Evolutionary conservation across 2,329 filamentous ascomycete genomes (phyloP).

Genomic region (Sarocladium kiliense): DNA sequence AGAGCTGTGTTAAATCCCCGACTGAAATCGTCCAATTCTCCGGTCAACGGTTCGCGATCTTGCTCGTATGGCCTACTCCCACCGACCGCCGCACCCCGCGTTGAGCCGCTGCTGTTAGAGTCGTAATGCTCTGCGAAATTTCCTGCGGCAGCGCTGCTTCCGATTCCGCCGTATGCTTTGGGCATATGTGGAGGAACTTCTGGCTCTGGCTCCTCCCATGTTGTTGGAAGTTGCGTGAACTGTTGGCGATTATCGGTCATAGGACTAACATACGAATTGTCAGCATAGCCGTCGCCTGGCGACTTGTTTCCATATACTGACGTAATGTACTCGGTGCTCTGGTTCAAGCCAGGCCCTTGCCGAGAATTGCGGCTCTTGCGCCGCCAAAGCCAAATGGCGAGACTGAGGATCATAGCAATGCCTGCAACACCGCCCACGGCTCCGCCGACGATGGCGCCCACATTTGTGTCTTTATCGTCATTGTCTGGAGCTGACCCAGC

Average conservation of each 20-base stretch:
- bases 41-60: conserved; percentile 10
- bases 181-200: conserved; percentile 11
- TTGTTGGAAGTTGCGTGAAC: conserved; percentile 23
- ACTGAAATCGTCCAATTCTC: neutral
- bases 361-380: conserved; percentile 37
- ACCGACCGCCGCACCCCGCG: neutral
- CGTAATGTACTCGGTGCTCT: conserved; percentile 36
- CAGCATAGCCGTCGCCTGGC: conserved; percentile 11
- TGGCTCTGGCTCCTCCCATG: conserved; percentile 20
- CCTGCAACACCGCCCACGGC: conserved; percentile 46
- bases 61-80: conserved; percentile 10
- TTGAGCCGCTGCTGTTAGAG: neutral
- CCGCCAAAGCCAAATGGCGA: conserved; percentile 31
- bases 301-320: conserved; percentile 19
- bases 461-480: conserved; percentile 13
- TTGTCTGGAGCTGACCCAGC: neutral
- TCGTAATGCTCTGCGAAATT: conserved; percentile 6
- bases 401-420: conserved; percentile 34
- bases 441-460: conserved; percentile 49
- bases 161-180: conserved; percentile 10
- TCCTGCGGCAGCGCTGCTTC: neutral
- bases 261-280: conserved; percentile 21
- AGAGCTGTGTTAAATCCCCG: conserved; percentile 11
- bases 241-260: conserved; percentile 18
- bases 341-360: conserved; percentile 33